A percentile compares a stretch with the other conserved stretches of the same genome.
phyloP scores from a whole-genome alignment of 352 stramenopile genomes.

The Phytophthora colocasiae region DNA sequence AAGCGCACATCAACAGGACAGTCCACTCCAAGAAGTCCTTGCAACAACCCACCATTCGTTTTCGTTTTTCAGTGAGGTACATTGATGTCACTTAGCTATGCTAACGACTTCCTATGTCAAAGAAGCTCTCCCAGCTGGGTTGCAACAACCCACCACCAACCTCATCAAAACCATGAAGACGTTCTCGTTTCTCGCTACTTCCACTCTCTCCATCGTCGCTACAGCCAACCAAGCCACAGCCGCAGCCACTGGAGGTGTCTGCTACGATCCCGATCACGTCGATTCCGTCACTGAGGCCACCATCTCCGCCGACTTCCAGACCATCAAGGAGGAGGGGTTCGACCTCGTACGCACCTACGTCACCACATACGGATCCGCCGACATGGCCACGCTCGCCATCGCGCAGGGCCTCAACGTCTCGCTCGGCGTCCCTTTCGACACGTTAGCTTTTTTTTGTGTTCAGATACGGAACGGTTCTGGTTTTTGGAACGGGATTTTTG shows the following conservation, averaged over 20 bases:
- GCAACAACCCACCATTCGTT: not conserved
- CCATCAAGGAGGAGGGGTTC: constrained; percentile 58
- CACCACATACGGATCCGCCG: constrained; percentile 45
- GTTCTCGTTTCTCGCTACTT: constrained; percentile 22
- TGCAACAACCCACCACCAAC: constrained; percentile 9
- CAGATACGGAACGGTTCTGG: no score
- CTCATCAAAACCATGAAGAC: constrained; percentile 39
- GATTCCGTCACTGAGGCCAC: constrained; percentile 42
- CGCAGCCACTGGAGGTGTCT: constrained; percentile 40
- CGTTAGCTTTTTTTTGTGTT: no score
- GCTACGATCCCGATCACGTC: constrained; percentile 57
- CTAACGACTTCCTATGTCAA: no score
- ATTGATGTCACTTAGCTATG: no score
- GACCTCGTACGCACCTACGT: constrained; percentile 59
- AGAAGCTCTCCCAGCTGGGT: no score
- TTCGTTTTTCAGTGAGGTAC: no score
- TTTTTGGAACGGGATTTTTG: no score
- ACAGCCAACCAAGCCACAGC: constrained; percentile 4
- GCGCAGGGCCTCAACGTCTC: constrained; percentile 55
- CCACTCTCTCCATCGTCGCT: constrained; percentile 18
- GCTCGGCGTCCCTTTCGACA: constrained; percentile 56
- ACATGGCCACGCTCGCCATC: constrained; percentile 53
- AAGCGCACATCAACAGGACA: constrained; percentile 12
- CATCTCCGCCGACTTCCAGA: constrained; percentile 51
- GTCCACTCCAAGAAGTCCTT: no score